Evolutionary conservation across 345 rosid species (phyloP), one percentile per base, ranked within the genome.

Genomic region (Odontarrhena argentea): DNA sequence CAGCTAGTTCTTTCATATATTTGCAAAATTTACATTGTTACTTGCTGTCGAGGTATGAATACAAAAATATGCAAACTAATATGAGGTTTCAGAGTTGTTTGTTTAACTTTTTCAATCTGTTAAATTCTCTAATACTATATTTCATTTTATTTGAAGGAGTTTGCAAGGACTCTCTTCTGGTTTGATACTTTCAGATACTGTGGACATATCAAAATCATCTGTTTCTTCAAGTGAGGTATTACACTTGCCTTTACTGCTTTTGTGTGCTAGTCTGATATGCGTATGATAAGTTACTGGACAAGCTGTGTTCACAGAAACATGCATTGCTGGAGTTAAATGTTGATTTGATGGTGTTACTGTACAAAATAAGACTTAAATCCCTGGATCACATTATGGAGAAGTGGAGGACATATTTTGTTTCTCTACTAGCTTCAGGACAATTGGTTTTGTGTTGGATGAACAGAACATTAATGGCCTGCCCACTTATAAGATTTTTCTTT

Each of bases 141-240:
- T 15, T 58, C 36, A 51, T 71, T 75, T 75, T 55, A 54, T 72
- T 12, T 72, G 74, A 76, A 93, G 98, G 97, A 81, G 94, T 77
- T 78, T 90, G 86, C 94, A 82, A 79, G 86, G 80, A 59, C 85
- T 93, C 60, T 86, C 85, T 52, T 76, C 72, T 18, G 46, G 69
- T 37, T 47, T 82, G 71, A 45, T 77, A 53, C 81, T 74, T 69
- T 56, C 74, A 73, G 85, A 77, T 70, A 61, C 79, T 58, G 50
- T 5, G 63, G 80, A 73, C 65, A 84, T 70, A 65, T 81, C 70
- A 9, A 69, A 80, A 51, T 53, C 76, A 32, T 55, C 82, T 54
- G 71, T 60, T 55, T 67, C 67, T 48, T 62, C 65, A 4, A 78
- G 73, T 42, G 73, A 76, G 91, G 91, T 80, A 65, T 49, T 54